Percentiles rank a stretch among this genome's conserved stretches.
phyloP scores from a whole-genome alignment of 2,329 filamentous ascomycete genomes.

The Cercospora zeina region DNA sequence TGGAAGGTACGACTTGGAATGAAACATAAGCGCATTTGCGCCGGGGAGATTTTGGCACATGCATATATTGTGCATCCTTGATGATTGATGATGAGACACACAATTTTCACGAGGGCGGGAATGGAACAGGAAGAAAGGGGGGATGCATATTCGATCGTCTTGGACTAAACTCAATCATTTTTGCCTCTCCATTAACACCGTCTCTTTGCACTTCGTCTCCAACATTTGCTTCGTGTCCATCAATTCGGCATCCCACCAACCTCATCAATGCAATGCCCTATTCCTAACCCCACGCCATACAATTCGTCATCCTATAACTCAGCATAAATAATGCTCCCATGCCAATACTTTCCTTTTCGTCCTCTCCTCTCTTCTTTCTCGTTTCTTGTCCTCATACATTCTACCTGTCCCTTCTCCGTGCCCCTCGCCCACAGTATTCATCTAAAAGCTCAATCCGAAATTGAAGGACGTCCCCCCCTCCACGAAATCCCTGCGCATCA shows the following conservation, averaged over 20 bases:
- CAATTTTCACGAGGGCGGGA: background rate
- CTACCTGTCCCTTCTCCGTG: background rate
- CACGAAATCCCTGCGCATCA: background rate
- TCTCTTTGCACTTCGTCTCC: too few relatives aligned
- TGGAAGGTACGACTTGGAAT: constrained; percentile 3
- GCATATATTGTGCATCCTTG: background rate
- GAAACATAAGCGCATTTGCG: background rate
- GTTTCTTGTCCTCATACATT: background rate
- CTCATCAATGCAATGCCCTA: too few relatives aligned
- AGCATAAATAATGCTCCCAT: too few relatives aligned
- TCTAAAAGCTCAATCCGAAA: background rate
- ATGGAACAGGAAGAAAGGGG: background rate
- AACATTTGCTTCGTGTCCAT: background rate
- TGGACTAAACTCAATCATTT: background rate
- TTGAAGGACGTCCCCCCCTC: background rate
- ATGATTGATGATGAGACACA: background rate
- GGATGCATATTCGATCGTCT: background rate
- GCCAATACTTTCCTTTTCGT: background rate
- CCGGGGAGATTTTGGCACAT: background rate
- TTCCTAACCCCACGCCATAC: too few relatives aligned
- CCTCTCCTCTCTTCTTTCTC: background rate
- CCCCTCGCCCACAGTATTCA: background rate
- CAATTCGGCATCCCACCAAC: too few relatives aligned
- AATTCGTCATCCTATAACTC: too few relatives aligned
- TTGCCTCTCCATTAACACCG: background rate